Base-by-base conservation (phyloP, 305 asterid species). In the Fraxinus paxiana region DNA sequence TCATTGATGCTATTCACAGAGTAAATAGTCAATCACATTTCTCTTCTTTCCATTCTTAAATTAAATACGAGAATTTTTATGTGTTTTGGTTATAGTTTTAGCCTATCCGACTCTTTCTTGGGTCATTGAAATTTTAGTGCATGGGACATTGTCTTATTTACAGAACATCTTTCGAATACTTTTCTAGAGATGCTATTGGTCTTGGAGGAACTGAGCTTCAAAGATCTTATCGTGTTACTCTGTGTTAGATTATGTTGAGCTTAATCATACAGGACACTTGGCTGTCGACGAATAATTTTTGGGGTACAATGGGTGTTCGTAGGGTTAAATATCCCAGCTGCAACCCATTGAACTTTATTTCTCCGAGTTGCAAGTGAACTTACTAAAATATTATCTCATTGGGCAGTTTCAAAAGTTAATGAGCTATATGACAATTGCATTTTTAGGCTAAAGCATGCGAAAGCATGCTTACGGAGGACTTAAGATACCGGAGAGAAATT, bases 371-470 rank as follows among this genome's bases (percentile, higher is more conserved):
- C 65, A 4, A 48, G 10, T 54, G 1, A 54, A n/a, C 24, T 54
- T 54, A 6, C 65, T 17, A 54, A 17, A 17, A 54, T 17, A 17
- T 54, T 17, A 54, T 54, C 24, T 18, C 10, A 0, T 17, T 0
- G 4, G 26, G 4, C 28, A n/a, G 4, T 54, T 54, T 54, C 6
- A 54, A 18, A 54, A 18, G 28, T 54, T 6, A 18, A 54, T 6
- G 3, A 54, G 61, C 65, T 17, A n/a, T 17, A 18, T 48, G 26
- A 54, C 65, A 17, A 79, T 80, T 48, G 77, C 31, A 85, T 81
- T 83, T 31, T 77, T 83, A 96, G 99, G 93, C 88, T 79, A 88
- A 88, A 87, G 88, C 83, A 79, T 87, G 93, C 5, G 92, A 90
- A 87, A 82, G 87, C 48, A 81, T 88, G 91, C 81, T 84, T 20